Evolutionary conservation across 371 early-diverging fungal genomes (phyloP), one percentile per base, ranked within the genome.

Genomic region (Syncephalastrum sp.): DNA sequence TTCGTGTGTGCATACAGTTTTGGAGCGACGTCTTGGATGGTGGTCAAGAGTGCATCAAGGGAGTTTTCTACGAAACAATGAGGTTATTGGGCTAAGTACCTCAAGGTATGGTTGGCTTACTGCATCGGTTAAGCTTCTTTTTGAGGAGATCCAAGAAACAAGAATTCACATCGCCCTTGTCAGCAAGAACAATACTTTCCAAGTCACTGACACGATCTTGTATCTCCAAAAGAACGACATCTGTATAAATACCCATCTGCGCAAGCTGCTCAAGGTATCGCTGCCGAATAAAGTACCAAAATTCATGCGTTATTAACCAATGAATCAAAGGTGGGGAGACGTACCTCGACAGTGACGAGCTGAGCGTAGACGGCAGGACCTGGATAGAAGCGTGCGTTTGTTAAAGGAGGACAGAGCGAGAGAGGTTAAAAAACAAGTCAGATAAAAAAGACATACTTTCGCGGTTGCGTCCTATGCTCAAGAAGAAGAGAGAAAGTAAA

Each of bases 311-410:
- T 33, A 33, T 33, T 10, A 10, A 8, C 38, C 10, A 33, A 33
- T 33, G 8, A 33, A 33, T 33, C 38, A 33, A 10, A 10, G 38
- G 8, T 10, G 38, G 10, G 38, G 5, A 8, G 38, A 6, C 50
- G 56, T 85, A 88, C 91, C 81, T 89, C 88, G 52, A 89, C 86
- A 5, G 91, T 89, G 1, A 87, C 81, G 50, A 91, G 68, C 55
- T 91, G 90, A 1, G 86, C 89, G 68, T 91, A 90, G 1, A 89
- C 88, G 27, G 91, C 91, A 13, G 91, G 90, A 55, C 70, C 75
- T 75, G 33, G 24, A 8, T 10, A 56, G 14, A 47, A 16, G 8
- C 27, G 16, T 45, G 15, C 48, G 17, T 38, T 27, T 21, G 21
- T 21, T 21, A 21, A 21, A 21, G 21, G 21, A 2, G 21, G 21